Base-by-base conservation (phyloP, 2,329 filamentous ascomycete species). In the Paracoccidioides lutzii region DNA sequence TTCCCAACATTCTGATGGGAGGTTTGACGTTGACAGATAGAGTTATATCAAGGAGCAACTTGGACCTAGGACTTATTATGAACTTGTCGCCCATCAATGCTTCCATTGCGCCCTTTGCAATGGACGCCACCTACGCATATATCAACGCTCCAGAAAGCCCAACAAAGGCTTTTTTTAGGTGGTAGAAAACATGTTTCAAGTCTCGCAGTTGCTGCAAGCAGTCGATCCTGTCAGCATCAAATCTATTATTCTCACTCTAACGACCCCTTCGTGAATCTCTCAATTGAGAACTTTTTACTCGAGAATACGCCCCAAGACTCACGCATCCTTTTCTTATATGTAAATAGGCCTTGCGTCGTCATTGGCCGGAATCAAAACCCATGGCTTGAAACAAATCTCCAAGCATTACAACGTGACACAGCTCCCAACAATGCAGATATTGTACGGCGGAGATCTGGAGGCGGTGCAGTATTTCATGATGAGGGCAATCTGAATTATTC, bases 341-440 rank as follows among this genome's bases (percentile, higher is more conserved):
- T 83, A 64, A 97, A 98, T 72, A 73, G 81, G 41, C 90, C 91
- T 0, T 90, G 88, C 68, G 80, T 98, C 58, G 84, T 98, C 67
- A 85, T 98, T 62, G 93, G 93, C 45, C 84, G 93, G 58, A 98
- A 98, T 69, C 93, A 98, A 74, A 98, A 98, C 69, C 93, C 93
- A 54, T 98, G 91, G 93, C 78, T 88, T 7, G 93, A 98, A 74
- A 83, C 88, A 59, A 88, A 95, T 67, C 78, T 96, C 14, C 59
- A 43, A 9, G 75, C 81, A 0, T 74, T 95, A 64, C 73, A 64
- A 61, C 67, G 59, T 38, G 63, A 59, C 45, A 59, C 30, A 57
- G 62, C 14, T 62, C 58, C 44, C 48, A 63, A 58, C 59, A 73
- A 70, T 12, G 73, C 81, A 2, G 72, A 80, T 57, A 81, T 95